A percentile compares a stretch with the other conserved stretches of the same genome.
These are phyloP conservation scores for Aspergillus neoniger DNA, from an alignment of 2,329 filamentous ascomycete species.

Conservation along the genomic window DNA sequence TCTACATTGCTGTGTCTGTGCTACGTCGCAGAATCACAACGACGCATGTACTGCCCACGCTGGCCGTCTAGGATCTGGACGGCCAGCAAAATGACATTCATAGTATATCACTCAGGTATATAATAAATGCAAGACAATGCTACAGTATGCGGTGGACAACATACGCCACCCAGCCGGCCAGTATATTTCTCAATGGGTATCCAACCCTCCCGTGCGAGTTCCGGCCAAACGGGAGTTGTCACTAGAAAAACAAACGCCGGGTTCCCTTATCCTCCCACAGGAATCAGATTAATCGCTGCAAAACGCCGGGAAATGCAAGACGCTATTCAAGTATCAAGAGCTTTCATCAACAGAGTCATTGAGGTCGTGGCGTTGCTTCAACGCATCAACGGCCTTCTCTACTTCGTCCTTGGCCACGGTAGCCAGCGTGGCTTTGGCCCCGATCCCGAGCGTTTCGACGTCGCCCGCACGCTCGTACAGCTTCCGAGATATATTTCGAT, in stretches of 20 bases:
- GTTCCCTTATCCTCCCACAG: slow-evolving; percentile 4
- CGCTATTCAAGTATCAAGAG: slow-evolving; percentile 18
- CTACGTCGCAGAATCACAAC: not conserved
- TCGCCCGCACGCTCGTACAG: slow-evolving; percentile 71
- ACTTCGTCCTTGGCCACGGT: slow-evolving; percentile 77
- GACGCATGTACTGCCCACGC: not conserved
- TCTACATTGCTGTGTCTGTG: too few species aligned
- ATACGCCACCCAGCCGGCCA: not conserved
- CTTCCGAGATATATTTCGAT: slow-evolving; percentile 82
- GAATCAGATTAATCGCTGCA: slow-evolving; percentile 19
- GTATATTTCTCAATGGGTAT: not conserved
- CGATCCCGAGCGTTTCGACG: slow-evolving; percentile 62
- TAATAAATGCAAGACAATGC: slow-evolving; percentile 2
- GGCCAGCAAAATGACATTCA: not conserved
- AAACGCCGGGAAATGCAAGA: slow-evolving; percentile 25
- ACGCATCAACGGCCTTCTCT: slow-evolving; percentile 63
- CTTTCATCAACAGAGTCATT: slow-evolving; percentile 18
- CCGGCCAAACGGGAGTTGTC: slow-evolving; percentile 1
- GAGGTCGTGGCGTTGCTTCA: slow-evolving; percentile 28
- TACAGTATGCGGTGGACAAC: not conserved
- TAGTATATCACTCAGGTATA: not conserved
- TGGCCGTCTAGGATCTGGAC: not conserved
- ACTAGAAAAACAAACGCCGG: slow-evolving; percentile 19
- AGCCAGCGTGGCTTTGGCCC: slow-evolving; percentile 70
- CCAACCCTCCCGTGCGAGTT: not conserved